phyloP scores from a whole-genome alignment of 1,284 basidiomycete genomes.

The Marasmius sp. region DNA sequence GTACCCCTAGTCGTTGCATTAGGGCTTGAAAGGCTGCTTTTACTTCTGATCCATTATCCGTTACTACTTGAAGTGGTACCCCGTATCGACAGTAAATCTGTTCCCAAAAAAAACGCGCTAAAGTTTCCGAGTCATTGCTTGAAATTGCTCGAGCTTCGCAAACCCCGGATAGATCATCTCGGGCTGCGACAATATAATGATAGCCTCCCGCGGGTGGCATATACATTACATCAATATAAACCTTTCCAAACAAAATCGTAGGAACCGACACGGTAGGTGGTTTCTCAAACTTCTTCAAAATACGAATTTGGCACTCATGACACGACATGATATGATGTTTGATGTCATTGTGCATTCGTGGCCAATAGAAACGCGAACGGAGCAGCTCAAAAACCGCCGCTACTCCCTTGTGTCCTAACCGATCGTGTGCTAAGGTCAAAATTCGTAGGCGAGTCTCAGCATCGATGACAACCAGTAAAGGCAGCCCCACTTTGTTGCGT shows the following conservation, averaged over 20 bases:
- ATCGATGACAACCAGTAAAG: background rate
- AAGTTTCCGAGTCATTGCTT: conserved; percentile 17
- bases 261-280: background rate
- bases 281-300: background rate
- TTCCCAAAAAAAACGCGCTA: conserved; percentile 16
- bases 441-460: conserved; percentile 2
- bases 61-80: conserved; percentile 26
- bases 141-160: conserved; percentile 26
- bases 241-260: background rate
- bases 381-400: conserved; percentile 5
- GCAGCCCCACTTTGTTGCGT: background rate
- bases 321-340: background rate
- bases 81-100: conserved; percentile 19
- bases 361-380: background rate
- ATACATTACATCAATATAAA: background rate
- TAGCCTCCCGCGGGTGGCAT: background rate
- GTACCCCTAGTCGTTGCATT: conserved; percentile 12
- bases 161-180: conserved; percentile 26
- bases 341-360: background rate
- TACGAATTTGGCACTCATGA: background rate
- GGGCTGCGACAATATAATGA: conserved; percentile 23
- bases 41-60: conserved; percentile 31
- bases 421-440: conserved; percentile 16
- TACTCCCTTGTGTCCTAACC: conserved; percentile 11
- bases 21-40: conserved; percentile 21